These are phyloP conservation scores for Phaeotremella skinneri DNA, from an alignment of 768 basidiomycete species.

Conservation along the genomic window DNA sequence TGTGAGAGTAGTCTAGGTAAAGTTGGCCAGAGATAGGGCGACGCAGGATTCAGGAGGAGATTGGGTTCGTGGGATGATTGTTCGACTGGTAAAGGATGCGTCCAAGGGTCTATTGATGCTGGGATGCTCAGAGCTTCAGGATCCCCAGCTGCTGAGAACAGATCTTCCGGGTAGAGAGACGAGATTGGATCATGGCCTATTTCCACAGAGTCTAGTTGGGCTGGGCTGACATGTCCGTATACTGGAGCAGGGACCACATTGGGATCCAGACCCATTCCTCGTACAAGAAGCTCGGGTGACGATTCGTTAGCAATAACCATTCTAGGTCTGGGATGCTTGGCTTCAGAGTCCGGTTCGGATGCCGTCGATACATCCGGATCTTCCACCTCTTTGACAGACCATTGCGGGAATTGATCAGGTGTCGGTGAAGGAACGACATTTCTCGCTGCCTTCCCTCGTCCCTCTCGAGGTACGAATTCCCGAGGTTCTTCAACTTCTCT, in stretches of 20 bases:
- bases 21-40: constrained; percentile 32
- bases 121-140: background rate
- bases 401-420: constrained; percentile 8
- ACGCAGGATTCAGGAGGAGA: constrained; percentile 22
- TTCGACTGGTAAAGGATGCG: background rate
- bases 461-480: background rate
- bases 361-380: constrained; percentile 29
- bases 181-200: no score
- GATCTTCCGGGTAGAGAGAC: no score
- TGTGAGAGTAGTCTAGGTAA: constrained; percentile 19
- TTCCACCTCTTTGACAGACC: constrained; percentile 40
- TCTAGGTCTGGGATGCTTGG: constrained; percentile 9
- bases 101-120: background rate
- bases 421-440: constrained; percentile 6
- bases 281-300: constrained; percentile 3
- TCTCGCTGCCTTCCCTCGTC: constrained; percentile 28
- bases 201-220: no score
- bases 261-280: constrained; percentile 4
- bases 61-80: constrained; percentile 17
- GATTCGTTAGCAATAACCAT: constrained; percentile 25
- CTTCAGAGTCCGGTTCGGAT: background rate
- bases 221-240: background rate
- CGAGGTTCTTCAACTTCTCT: background rate
- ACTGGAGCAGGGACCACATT: background rate
- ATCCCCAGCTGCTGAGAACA: no score